Base-by-base conservation (phyloP, 2,329 filamentous ascomycete genomes). In the Ophiostoma angusticollis region DNA sequence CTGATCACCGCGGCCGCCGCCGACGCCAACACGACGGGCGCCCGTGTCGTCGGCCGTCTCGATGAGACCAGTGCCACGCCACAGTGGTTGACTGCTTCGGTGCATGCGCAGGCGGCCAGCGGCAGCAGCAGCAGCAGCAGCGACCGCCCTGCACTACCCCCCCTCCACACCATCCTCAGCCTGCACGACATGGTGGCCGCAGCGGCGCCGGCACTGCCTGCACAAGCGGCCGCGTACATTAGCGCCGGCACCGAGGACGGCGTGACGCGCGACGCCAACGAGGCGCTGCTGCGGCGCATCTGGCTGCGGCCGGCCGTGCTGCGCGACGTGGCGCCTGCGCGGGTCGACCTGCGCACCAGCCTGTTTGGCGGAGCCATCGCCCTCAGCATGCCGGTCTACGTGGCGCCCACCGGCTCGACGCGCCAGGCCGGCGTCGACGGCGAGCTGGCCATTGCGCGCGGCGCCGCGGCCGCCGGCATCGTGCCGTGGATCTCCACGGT, bases 151-250 rank as follows among this genome's bases (percentile, higher is more conserved):
- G n/a, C n/a, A n/a, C n/a, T n/a, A n/a, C n/a, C n/a, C n/a, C n/a
- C 42, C 4, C 44, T 50, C 13, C 33, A 32, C 28, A 29, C 41
- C 13, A 43, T 50, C 12, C 18, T 51, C 30, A 49, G 31, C 3
- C 51, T 72, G 3, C 49, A 62, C 21, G 70, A 74, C 47, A 70
- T 73, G 40, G 64, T 70, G 42, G 43, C 47, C 3, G 53, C 64
- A 0, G 70, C 69, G 1, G 59, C 59, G 6, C 61, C 59, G 25
- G 62, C 59, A 0, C 55, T 66, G 2, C 59, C 57, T 6, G 54
- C 56, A 14, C 70, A 72, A 47, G 63, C 65, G 3, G 72, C 67
- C 66, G 68, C 68, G 0, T 74, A 72, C 46, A 70, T 72, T 47
- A 67, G 65, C 12, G 67, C 66, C 14, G 70, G 68, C 1, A 61